phyloP scores from a whole-genome alignment of 192 early-diverging fungal genomes.

The Backusella tarrabulga region DNA sequence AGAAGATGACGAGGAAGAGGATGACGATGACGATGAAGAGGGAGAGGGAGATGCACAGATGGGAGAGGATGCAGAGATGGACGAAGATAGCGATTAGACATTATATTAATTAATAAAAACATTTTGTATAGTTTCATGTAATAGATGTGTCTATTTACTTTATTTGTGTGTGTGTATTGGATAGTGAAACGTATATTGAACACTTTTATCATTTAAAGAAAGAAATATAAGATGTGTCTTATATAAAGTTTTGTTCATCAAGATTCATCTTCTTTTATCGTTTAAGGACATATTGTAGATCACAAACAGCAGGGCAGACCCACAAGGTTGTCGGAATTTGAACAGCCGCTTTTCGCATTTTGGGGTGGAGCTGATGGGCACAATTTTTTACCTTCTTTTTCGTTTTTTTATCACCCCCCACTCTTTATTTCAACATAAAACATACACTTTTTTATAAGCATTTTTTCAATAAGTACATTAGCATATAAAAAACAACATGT shows the following conservation, averaged over 20 bases:
- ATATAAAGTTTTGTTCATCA: too few relatives aligned
- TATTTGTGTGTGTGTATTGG: background rate
- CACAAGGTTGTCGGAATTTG: background rate
- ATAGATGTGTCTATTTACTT: background rate
- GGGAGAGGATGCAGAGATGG: constrained; percentile 38
- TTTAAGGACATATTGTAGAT: too few relatives aligned
- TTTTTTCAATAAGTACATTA: background rate
- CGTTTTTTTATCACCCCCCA: background rate
- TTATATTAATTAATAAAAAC: background rate
- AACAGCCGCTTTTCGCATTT: background rate
- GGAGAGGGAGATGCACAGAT: constrained; percentile 30
- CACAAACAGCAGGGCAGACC: too few relatives aligned
- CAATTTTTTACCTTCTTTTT: background rate
- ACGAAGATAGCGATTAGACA: constrained; percentile 30
- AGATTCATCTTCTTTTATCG: too few relatives aligned
- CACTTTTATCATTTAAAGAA: background rate
- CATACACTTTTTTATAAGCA: background rate
- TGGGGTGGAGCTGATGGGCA: background rate
- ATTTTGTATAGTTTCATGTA: background rate
- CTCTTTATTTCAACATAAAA: background rate
- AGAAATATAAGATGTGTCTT: too few relatives aligned
- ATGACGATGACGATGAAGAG: constrained; percentile 38
- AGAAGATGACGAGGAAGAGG: constrained; percentile 47
- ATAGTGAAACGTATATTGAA: background rate
- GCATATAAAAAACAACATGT: background rate